Percentiles rank a stretch among this genome's conserved stretches.
Conservation (phyloP, 805 yeast genomes). For the Wickerhamomyces bisporus region DNA sequence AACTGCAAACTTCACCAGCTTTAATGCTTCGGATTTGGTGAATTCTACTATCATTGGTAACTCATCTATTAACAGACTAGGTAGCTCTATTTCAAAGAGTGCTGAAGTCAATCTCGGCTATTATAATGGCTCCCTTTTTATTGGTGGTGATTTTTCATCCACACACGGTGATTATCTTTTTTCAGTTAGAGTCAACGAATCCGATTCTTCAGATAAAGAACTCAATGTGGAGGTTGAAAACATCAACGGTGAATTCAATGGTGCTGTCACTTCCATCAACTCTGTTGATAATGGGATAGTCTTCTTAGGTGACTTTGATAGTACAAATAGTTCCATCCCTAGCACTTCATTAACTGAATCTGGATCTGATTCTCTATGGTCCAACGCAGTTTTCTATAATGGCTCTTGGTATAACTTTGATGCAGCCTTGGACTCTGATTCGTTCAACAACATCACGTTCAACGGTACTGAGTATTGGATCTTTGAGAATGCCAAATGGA, state of each 20-base stretch:
- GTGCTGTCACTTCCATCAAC: slow-evolving; percentile 30
- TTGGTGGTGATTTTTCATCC: slow-evolving; percentile 47
- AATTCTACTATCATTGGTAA: slow-evolving; percentile 35
- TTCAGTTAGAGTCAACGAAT: slow-evolving; percentile 24
- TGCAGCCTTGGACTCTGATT: slow-evolving; percentile 16
- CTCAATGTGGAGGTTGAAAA: slow-evolving; percentile 17
- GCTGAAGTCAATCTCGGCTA: slow-evolving; percentile 35
- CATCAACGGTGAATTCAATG: slow-evolving; percentile 35
- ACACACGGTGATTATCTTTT: slow-evolving; percentile 35
- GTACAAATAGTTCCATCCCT: slow-evolving; percentile 28
- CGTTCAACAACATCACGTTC: slow-evolving; percentile 24
- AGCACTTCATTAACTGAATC: slow-evolving; percentile 29
- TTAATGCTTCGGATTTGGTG: slow-evolving; percentile 23
- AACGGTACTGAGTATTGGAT: slow-evolving; percentile 37
- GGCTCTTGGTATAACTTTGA: slow-evolving; percentile 42
- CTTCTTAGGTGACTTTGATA: slow-evolving; percentile 42
- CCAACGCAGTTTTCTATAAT: slow-evolving; percentile 29
- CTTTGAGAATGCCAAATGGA: slow-evolving; percentile 39
- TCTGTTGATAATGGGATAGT: slow-evolving; percentile 32
- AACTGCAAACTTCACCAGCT: slow-evolving; percentile 52
- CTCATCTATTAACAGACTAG: slow-evolving; percentile 34
- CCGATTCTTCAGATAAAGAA: slow-evolving; percentile 11
- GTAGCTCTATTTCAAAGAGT: slow-evolving; percentile 30
- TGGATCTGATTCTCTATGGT: too few species aligned
- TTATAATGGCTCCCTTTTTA: slow-evolving; percentile 30